A percentile compares a stretch with the other conserved stretches of the same genome.
These are phyloP conservation scores for Balansia obtecta DNA, from an alignment of 2,329 filamentous ascomycete species.

Conservation along the genomic window DNA sequence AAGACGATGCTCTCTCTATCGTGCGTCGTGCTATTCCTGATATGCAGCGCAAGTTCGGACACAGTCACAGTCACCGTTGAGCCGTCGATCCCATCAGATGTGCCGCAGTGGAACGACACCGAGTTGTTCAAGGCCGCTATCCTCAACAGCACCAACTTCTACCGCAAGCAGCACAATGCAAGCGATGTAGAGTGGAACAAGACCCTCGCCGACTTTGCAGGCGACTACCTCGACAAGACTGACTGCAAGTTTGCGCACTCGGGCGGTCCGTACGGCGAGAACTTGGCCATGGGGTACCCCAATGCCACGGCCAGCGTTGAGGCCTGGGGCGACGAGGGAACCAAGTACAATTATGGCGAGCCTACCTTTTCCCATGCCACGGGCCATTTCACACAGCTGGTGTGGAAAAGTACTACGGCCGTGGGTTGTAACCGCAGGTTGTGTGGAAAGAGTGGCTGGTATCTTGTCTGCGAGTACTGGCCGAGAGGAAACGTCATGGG, in stretches of 20 bases:
- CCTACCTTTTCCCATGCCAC: constrained; percentile 1
- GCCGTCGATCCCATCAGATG: constrained; percentile 1
- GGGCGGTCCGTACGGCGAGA: constrained; percentile 38
- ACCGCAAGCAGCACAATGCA: constrained; percentile 51
- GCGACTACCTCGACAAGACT: constrained; percentile 30
- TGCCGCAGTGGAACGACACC: constrained; percentile 2
- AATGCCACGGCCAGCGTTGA: constrained; percentile 2
- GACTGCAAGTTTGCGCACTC: constrained; percentile 41
- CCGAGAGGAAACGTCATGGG: constrained; percentile 52
- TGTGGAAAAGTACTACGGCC: constrained; percentile 16
- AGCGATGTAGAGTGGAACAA: constrained; percentile 49
- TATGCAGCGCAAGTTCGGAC: background rate
- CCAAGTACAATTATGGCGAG: constrained; percentile 6
- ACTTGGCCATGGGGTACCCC: constrained; percentile 3
- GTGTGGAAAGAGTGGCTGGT: constrained; percentile 40
- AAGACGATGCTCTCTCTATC: background rate
- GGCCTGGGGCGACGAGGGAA: constrained; percentile 9
- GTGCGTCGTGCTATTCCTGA: background rate
- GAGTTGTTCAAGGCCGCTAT: constrained; percentile 37
- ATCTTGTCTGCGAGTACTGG: constrained; percentile 58
- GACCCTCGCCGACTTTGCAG: constrained; percentile 44
- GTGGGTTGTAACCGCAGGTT: constrained; percentile 14
- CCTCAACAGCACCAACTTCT: constrained; percentile 54
- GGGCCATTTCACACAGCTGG: constrained; percentile 20
- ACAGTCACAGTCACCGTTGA: constrained; percentile 1